These are phyloP conservation scores for Cochlearia excelsa DNA, from an alignment of 345 rosid genomes.

Conservation along the genomic window DNA sequence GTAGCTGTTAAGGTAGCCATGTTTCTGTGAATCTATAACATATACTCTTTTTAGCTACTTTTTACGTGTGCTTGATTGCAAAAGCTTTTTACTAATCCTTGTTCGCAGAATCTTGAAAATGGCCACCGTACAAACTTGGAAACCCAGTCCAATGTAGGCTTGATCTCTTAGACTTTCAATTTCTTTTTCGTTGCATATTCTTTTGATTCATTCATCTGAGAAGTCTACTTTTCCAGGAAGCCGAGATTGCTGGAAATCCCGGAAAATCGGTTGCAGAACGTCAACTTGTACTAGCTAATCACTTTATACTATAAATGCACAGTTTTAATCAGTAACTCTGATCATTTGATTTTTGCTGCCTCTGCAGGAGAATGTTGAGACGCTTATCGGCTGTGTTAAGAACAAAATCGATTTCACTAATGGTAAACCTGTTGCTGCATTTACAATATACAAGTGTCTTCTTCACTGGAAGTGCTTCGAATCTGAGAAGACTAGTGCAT, in stretches of 20 bases:
- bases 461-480: conserved; percentile 98
- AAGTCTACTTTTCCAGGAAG: conserved; percentile 52
- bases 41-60: conserved; percentile 11
- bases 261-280: conserved; percentile 74
- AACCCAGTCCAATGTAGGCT: conserved; percentile 52
- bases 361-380: conserved; percentile 82
- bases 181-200: conserved; percentile 3
- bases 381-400: conserved; percentile 71
- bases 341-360: conserved; percentile 28
- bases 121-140: conserved; percentile 67
- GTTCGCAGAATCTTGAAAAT: conserved; percentile 74
- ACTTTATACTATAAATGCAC: conserved; percentile 16
- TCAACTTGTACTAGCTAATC: conserved; percentile 63
- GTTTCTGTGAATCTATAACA: conserved; percentile 14
- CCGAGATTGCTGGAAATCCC: conserved; percentile 59
- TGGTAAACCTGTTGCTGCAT: conserved; percentile 89
- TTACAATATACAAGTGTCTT: conserved; percentile 92
- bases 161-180: conserved; percentile 18
- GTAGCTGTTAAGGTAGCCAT: conserved; percentile 45
- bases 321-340: conserved; percentile 14
- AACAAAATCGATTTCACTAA: conserved; percentile 76
- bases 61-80: conserved; percentile 20
- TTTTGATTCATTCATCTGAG: conserved; percentile 14
- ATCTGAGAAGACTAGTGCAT: conserved; percentile 90
- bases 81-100: conserved; percentile 5